Evolutionary conservation across 805 yeast genomes (phyloP).

Genomic region (Candida yuanshanica): DNA sequence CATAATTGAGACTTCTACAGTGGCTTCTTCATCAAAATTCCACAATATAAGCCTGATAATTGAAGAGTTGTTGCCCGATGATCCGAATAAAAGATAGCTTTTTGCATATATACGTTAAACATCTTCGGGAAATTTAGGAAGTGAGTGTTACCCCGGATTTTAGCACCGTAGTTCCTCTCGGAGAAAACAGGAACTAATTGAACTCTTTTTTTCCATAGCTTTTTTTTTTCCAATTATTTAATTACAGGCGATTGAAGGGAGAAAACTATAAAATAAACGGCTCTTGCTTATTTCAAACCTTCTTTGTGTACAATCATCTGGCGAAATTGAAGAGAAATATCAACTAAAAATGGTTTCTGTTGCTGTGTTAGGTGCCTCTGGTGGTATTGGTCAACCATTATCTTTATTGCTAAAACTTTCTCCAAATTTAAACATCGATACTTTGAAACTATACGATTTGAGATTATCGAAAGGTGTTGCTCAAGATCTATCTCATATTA

Average conservation of each 20-base stretch:
- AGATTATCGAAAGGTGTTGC: slow-evolving; percentile 84
- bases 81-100: too few species aligned
- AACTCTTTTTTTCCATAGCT: neutral
- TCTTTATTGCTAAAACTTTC: slow-evolving; percentile 74
- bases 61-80: neutral
- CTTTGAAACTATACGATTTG: slow-evolving; percentile 78
- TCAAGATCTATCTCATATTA: slow-evolving; percentile 81
- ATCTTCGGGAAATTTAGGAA: neutral
- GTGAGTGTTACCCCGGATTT: slow-evolving; percentile 1
- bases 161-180: neutral
- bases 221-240: neutral
- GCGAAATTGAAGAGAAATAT: too few species aligned
- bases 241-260: too few species aligned
- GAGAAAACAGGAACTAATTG: neutral
- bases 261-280: too few species aligned
- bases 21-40: neutral
- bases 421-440: slow-evolving; percentile 42
- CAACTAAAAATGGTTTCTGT: slow-evolving; percentile 50
- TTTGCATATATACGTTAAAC: too few species aligned
- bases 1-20: neutral
- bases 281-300: too few species aligned
- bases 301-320: too few species aligned
- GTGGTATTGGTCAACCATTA: slow-evolving; percentile 92
- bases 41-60: neutral
- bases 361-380: slow-evolving; percentile 86